These are phyloP conservation scores for Rhipidocladum racemiflorum DNA, from an alignment of 176 grass and related monocot species.

Conservation along the genomic window DNA sequence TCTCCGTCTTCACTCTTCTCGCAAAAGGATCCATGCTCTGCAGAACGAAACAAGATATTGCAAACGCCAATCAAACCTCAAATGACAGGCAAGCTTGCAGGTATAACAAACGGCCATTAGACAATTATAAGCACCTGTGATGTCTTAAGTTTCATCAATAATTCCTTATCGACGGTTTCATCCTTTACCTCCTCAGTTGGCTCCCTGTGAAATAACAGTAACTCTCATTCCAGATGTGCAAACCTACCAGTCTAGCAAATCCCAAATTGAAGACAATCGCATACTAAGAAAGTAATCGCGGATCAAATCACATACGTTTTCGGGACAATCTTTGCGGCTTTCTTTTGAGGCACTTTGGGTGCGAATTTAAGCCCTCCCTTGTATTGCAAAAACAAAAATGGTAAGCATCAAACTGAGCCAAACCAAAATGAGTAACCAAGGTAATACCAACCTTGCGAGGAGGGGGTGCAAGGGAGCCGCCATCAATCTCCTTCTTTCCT, in stretches of 20 bases:
- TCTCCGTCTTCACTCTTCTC: conserved; percentile 44
- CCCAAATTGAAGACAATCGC: background rate
- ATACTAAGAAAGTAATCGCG: background rate
- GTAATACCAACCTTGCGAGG: conserved; percentile 38
- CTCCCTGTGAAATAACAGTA: conserved; percentile 37
- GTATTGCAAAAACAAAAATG: background rate
- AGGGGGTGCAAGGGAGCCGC: conserved; percentile 14
- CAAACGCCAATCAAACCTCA: conserved; percentile 18
- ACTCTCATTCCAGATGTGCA: background rate
- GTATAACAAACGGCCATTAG: background rate
- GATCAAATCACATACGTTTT: conserved; percentile 29
- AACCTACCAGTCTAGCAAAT: background rate
- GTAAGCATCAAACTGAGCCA: background rate
- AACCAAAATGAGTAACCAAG: background rate
- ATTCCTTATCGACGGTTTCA: conserved; percentile 41
- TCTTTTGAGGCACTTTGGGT: conserved; percentile 45
- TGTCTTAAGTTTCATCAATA: conserved; percentile 50
- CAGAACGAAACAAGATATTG: background rate
- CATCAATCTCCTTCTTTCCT: conserved; percentile 37
- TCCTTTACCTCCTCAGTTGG: conserved; percentile 52
- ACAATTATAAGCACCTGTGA: conserved; percentile 26
- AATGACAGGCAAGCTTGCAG: background rate
- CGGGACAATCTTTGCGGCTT: conserved; percentile 32
- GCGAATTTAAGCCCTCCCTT: conserved; percentile 44
- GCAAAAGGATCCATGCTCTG: conserved; percentile 34